phyloP scores from a whole-genome alignment of 2,329 filamentous ascomycete genomes.

The Aspergillus sp. region DNA sequence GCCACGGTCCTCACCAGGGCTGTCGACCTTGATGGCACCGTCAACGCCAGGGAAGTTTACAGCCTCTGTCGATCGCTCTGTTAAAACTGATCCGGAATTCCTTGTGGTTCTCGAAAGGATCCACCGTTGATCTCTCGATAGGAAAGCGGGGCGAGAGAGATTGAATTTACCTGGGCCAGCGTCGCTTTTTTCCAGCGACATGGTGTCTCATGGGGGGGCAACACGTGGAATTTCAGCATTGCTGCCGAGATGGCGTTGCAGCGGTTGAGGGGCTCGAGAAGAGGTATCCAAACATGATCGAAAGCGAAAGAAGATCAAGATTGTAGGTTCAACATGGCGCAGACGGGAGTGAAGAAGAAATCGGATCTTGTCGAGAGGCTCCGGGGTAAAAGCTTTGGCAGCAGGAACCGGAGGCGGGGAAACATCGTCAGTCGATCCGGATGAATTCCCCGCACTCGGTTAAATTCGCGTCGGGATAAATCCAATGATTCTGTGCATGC shows the following conservation, averaged over 20 bases:
- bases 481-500: too few species aligned
- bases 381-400: background rate
- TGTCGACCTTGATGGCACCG: conserved; percentile 8
- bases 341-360: background rate
- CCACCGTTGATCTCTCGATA: background rate
- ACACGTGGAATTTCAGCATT: conserved; percentile 12
- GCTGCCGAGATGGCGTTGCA: conserved; percentile 5
- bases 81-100: conserved; percentile 2
- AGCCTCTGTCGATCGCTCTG: conserved; percentile 10
- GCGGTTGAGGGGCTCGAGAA: background rate
- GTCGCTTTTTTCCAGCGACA: conserved; percentile 28
- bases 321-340: background rate
- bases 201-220: conserved; percentile 23
- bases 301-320: conserved; percentile 1
- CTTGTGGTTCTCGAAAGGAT: background rate
- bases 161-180: conserved; percentile 19
- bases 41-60: conserved; percentile 16
- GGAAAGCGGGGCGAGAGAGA: conserved; percentile 6
- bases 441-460: background rate
- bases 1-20: conserved; percentile 11
- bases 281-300: conserved; percentile 5
- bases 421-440: background rate
- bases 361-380: background rate
- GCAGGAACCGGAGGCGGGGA: conserved; percentile 2
- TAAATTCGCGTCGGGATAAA: background rate